Evolutionary conservation across 164 flowering plant genomes (phyloP), one percentile per base, ranked within the genome.

Genomic region (Magnolia kwangsiensis): DNA sequence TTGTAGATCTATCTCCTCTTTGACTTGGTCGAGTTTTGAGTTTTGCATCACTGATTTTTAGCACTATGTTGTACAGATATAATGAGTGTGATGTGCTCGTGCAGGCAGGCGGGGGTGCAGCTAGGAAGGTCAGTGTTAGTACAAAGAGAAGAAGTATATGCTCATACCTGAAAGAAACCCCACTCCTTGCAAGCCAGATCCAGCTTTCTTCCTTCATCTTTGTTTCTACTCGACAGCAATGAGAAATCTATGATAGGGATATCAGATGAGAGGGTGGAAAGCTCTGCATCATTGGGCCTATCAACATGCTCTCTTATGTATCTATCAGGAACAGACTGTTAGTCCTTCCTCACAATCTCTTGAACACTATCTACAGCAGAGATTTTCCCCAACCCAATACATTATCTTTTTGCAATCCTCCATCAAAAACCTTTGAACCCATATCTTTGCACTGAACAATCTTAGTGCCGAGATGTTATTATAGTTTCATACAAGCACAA

Each of bases 121-220:
- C 2, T 27, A 3, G 45, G 4, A 37, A 37, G 45, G 7, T 3
- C 2, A 2, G 45, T 5, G 7, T 37, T 37, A 37, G 45, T 37
- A 37, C 45, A 37, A 4, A 37, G 4, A 37, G 45, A 37, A 37
- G 45, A 37, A 37, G 45, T 5, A 37, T 37, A 37, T 37, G 13
- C 50, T 50, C 45, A 63, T 66, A 77, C 75, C 74, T 69, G 74
- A 71, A 82, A 79, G 68, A 82, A 79, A 10, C 82, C 82, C 82
- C 78, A 79, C 2, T 82, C 76, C 37, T 55, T 74, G 82, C 82
- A 82, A 68, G 80, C 82, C 23, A 72, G 27, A 69, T 82, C 74
- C 18, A 79, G 64, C 55, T 74, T 75, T 68, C 27, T 75, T 18
- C 6, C 63, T 74, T 75, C 82, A 67, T 78, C 75, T 69, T 78